These are phyloP conservation scores for Penstemon davidsonii DNA, from an alignment of 257 asterid genomes.

Conservation along the genomic window DNA sequence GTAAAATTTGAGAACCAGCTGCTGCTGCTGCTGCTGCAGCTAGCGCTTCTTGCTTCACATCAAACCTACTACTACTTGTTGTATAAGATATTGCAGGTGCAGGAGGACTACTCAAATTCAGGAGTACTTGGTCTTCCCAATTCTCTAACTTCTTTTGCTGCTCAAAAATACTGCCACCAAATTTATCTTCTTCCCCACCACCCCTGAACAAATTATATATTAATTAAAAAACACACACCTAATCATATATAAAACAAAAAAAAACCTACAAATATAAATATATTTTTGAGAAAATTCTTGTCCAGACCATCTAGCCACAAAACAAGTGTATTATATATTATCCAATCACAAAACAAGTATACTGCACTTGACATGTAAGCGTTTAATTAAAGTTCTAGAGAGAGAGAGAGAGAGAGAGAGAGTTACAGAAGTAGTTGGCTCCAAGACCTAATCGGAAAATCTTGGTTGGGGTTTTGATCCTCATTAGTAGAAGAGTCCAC, in stretches of 20 bases:
- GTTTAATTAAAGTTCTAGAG: neutral
- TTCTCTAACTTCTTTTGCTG: conserved; percentile 56
- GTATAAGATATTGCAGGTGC: conserved; percentile 30
- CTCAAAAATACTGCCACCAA: conserved; percentile 38
- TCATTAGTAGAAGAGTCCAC: conserved; percentile 28
- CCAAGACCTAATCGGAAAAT: conserved; percentile 66
- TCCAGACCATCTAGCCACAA: no score
- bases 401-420: conserved; percentile 30
- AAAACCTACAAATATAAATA: neutral
- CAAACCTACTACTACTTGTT: conserved; percentile 11
- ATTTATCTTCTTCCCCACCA: conserved; percentile 45
- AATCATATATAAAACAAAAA: neutral
- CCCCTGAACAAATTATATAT: conserved; percentile 37
- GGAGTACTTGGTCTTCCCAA: conserved; percentile 55
- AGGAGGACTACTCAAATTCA: conserved; percentile 36
- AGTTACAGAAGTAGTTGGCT: conserved; percentile 57
- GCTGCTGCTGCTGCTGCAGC: no score
- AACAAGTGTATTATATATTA: no score
- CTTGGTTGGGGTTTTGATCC: conserved; percentile 35
- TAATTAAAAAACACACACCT: neutral
- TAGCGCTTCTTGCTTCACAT: conserved; percentile 58
- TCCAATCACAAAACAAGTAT: neutral
- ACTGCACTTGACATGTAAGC: no score
- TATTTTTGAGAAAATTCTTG: no score
- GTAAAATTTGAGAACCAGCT: conserved; percentile 27